phyloP scores from a whole-genome alignment of 768 basidiomycete genomes.

The Boletus eberwhitei region DNA sequence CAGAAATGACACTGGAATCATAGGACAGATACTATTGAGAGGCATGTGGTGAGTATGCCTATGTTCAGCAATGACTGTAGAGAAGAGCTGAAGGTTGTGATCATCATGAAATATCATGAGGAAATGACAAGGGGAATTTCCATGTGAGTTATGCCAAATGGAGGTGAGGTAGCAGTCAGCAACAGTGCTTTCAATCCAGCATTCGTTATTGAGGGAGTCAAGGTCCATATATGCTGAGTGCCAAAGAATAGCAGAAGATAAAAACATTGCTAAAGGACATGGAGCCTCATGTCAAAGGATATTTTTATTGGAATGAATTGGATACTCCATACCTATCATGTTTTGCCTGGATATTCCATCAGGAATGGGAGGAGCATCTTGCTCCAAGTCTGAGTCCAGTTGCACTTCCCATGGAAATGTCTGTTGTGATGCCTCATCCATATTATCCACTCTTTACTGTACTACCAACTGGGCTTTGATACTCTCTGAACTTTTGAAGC shows the following conservation, averaged over 20 bases:
- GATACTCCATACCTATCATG: too few species aligned
- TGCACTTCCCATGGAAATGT: too few species aligned
- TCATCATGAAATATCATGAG: background rate
- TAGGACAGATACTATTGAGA: background rate
- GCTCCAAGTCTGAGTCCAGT: too few species aligned
- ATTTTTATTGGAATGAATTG: too few species aligned
- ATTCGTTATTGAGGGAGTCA: background rate
- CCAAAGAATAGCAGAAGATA: constrained; percentile 1
- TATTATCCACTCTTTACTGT: too few species aligned
- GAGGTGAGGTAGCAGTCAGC: background rate
- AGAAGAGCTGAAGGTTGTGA: background rate
- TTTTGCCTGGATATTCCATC: too few species aligned
- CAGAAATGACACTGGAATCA: too few species aligned
- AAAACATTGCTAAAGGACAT: background rate
- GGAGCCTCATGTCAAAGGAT: too few species aligned
- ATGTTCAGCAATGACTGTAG: background rate
- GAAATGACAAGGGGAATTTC: background rate
- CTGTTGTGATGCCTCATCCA: too few species aligned
- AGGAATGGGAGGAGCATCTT: too few species aligned
- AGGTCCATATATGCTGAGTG: constrained; percentile 1
- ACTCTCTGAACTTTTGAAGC: too few species aligned
- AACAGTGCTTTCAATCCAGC: background rate
- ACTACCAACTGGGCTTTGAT: too few species aligned
- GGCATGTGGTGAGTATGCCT: background rate
- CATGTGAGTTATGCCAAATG: background rate